phyloP scores from a whole-genome alignment of 2,329 filamentous ascomycete genomes.

The Bimuria novae-zelandiae region DNA sequence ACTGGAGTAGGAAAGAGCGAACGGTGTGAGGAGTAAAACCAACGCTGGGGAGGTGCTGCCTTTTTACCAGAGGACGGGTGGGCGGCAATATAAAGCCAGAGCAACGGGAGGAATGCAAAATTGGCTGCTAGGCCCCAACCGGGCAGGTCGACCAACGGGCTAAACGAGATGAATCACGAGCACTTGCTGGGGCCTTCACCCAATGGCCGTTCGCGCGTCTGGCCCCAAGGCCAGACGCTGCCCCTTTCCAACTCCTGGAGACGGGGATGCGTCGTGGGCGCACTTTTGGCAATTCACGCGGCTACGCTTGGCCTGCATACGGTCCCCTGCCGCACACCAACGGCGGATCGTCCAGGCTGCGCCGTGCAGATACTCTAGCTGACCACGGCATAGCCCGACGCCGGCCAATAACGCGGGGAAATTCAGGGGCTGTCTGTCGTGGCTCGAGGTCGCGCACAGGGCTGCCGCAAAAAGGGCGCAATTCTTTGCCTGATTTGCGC shows the following conservation, averaged over 20 bases:
- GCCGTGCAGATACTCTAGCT: slow-evolving; percentile 23
- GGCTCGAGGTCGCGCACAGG: no score
- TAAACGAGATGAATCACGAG: slow-evolving; percentile 10
- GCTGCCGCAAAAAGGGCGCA: no score
- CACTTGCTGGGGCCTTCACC: slow-evolving; percentile 9
- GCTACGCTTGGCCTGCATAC: slow-evolving; percentile 8
- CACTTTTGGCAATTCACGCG: slow-evolving; percentile 13
- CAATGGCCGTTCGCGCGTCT: slow-evolving; percentile 13
- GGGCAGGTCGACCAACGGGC: not conserved
- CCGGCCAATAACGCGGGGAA: slow-evolving; percentile 44
- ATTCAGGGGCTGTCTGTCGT: slow-evolving; percentile 32
- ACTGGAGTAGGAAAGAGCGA: slow-evolving; percentile 27
- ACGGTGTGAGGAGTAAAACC: slow-evolving; percentile 10
- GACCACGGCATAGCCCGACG: slow-evolving; percentile 17
- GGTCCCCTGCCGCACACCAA: slow-evolving; percentile 17
- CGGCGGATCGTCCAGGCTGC: slow-evolving; percentile 17
- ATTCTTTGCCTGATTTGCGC: no score
- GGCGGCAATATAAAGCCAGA: slow-evolving; percentile 33
- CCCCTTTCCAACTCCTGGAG: slow-evolving; percentile 14
- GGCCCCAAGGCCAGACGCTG: slow-evolving; percentile 15
- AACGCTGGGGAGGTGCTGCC: slow-evolving; percentile 23
- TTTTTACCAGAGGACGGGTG: slow-evolving; percentile 21
- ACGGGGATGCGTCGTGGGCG: not conserved
- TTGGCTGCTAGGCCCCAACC: slow-evolving; percentile 20
- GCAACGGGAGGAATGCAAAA: slow-evolving; percentile 42